Evolutionary conservation across 1,284 basidiomycete species (phyloP).

Genomic region (Marasmius tenuissimus): DNA sequence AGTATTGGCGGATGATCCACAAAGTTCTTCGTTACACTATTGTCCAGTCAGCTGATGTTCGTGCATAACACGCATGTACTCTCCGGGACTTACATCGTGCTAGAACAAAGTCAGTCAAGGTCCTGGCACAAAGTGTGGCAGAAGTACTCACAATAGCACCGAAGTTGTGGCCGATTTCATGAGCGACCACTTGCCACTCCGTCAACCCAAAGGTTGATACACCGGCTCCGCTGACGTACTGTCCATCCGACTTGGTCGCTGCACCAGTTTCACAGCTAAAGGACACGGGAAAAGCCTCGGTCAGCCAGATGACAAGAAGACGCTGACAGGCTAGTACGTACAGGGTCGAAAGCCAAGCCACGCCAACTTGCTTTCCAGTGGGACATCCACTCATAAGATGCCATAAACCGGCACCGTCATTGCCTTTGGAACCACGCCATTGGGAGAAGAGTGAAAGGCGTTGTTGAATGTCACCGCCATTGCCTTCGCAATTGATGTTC

Average conservation of each 20-base stretch:
- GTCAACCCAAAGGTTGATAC: slow-evolving; percentile 77
- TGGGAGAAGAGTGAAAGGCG: slow-evolving; percentile 81
- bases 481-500: slow-evolving; percentile 53
- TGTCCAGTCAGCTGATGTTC: neutral
- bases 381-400: slow-evolving; percentile 89
- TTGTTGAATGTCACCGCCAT: slow-evolving; percentile 49
- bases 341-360: slow-evolving; percentile 86
- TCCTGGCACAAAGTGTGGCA: slow-evolving; percentile 27
- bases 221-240: slow-evolving; percentile 77
- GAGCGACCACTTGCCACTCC: slow-evolving; percentile 83
- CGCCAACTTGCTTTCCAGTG: slow-evolving; percentile 83
- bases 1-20: slow-evolving; percentile 53
- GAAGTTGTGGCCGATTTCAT: slow-evolving; percentile 92
- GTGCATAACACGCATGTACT: neutral
- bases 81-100: slow-evolving; percentile 53
- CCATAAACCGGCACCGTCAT: slow-evolving; percentile 81
- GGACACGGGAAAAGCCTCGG: slow-evolving; percentile 3
- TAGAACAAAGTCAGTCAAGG: neutral
- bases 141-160: slow-evolving; percentile 76
- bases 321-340: slow-evolving; percentile 30
- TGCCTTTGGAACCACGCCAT: slow-evolving; percentile 78
- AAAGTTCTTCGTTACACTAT: neutral
- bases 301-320: neutral
- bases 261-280: slow-evolving; percentile 57
- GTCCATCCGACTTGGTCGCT: slow-evolving; percentile 39